Evolutionary conservation across 1,139 yeast species (phyloP).

Genomic region (Yamadazyma dushanensis): DNA sequence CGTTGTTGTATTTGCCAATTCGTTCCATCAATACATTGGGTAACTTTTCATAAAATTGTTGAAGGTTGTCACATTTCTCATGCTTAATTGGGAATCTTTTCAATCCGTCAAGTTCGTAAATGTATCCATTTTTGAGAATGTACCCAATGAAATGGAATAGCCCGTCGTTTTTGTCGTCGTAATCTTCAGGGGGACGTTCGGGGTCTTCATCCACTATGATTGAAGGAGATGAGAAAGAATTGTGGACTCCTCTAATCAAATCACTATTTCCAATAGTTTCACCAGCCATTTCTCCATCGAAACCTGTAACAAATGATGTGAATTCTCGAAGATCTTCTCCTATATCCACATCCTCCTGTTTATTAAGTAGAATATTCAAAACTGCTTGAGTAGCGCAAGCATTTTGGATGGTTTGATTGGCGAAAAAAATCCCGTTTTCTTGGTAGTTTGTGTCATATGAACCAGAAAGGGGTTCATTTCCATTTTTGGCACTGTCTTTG

Average conservation of each 20-base stretch:
- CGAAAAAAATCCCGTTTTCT: slow-evolving; percentile 51
- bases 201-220: slow-evolving; percentile 49
- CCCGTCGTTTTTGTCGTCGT: slow-evolving; percentile 51
- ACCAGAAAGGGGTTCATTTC: slow-evolving; percentile 44
- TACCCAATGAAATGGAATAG: slow-evolving; percentile 67
- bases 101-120: slow-evolving; percentile 71
- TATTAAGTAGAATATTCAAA: slow-evolving; percentile 53
- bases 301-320: slow-evolving; percentile 51
- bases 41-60: slow-evolving; percentile 45
- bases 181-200: slow-evolving; percentile 23
- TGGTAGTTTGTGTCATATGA: slow-evolving; percentile 41
- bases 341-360: slow-evolving; percentile 35
- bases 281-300: slow-evolving; percentile 61
- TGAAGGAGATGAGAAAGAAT: slow-evolving; percentile 62
- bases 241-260: slow-evolving; percentile 57
- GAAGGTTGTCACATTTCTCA: slow-evolving; percentile 36
- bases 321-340: slow-evolving; percentile 55
- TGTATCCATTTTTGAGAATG: slow-evolving; percentile 41
- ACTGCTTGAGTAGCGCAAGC: slow-evolving; percentile 83
- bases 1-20: slow-evolving; percentile 48
- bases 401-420: slow-evolving; percentile 65
- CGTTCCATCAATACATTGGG: slow-evolving; percentile 47
- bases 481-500: slow-evolving; percentile 25
- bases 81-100: slow-evolving; percentile 60
- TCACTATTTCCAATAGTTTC: slow-evolving; percentile 67